These are phyloP conservation scores for Aureobasidium sp. DNA, from an alignment of 2,329 filamentous ascomycete genomes.

Conservation along the genomic window DNA sequence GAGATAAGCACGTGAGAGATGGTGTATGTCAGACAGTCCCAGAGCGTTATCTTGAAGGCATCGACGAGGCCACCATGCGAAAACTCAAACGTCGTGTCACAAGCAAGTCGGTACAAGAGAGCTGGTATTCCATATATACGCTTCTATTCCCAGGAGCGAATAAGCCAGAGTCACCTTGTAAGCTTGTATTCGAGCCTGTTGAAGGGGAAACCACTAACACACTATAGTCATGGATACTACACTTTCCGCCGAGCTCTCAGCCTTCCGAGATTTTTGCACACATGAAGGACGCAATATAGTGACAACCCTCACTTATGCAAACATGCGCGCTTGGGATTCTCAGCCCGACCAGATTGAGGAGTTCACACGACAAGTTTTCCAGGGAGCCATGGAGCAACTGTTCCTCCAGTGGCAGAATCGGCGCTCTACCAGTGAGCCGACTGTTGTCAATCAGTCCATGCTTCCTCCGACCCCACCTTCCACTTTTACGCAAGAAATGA, in stretches of 20 bases:
- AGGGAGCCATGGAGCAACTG: not conserved
- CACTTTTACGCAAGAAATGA: not conserved
- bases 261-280: conserved; percentile 5
- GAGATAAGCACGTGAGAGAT: conserved; percentile 7
- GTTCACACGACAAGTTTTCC: conserved; percentile 8
- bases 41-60: conserved; percentile 10
- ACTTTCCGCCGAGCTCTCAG: conserved; percentile 13
- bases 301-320: not conserved
- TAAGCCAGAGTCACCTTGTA: conserved; percentile 14
- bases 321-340: not conserved
- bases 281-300: not conserved
- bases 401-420: conserved; percentile 8
- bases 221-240: not conserved
- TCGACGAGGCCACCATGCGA: conserved; percentile 5
- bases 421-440: not conserved
- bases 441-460: not conserved
- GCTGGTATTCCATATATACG: conserved; percentile 17
- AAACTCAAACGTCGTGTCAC: conserved; percentile 7
- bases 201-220: not conserved
- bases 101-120: not conserved
- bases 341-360: conserved; percentile 1
- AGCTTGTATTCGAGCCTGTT: not conserved
- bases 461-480: conserved; percentile 13
- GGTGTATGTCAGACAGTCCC: not conserved
- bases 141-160: conserved; percentile 2